phyloP scores from a whole-genome alignment of 768 basidiomycete species.

The Nevesoporus exiguus region DNA sequence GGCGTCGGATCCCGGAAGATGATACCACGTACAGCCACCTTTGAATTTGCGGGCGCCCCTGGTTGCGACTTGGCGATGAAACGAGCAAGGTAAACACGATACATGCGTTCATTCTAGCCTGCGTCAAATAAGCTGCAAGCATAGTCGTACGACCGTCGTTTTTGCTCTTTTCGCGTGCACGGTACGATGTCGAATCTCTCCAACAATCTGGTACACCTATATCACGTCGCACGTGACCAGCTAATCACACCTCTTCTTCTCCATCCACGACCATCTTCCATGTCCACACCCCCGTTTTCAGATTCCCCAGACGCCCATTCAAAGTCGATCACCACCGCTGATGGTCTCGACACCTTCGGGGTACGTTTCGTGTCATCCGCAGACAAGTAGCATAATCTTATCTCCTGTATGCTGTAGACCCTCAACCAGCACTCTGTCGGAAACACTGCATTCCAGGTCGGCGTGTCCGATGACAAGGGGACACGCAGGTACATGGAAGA shows the following conservation, averaged over 20 bases:
- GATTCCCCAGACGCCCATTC: constrained; percentile 77
- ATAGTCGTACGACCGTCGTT: background rate
- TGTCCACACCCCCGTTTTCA: constrained; percentile 37
- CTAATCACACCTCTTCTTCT: constrained; percentile 8
- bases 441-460: constrained; percentile 59
- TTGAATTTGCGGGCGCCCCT: background rate
- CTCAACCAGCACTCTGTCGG: constrained; percentile 63
- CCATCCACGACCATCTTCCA: constrained; percentile 16
- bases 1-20: constrained; percentile 1
- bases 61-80: background rate
- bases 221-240: constrained; percentile 24
- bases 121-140: background rate
- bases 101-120: too few species aligned
- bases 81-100: background rate
- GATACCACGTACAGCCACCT: background rate
- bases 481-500: constrained; percentile 95
- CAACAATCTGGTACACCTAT: constrained; percentile 3
- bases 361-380: constrained; percentile 41
- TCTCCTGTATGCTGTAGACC: constrained; percentile 16
- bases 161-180: background rate
- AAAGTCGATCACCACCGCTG: constrained; percentile 76
- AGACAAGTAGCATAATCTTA: background rate
- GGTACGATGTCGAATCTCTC: background rate
- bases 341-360: constrained; percentile 69
- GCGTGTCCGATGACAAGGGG: constrained; percentile 82